Conservation (phyloP, 768 basidiomycete species). For the Boletus insuetus region DNA sequence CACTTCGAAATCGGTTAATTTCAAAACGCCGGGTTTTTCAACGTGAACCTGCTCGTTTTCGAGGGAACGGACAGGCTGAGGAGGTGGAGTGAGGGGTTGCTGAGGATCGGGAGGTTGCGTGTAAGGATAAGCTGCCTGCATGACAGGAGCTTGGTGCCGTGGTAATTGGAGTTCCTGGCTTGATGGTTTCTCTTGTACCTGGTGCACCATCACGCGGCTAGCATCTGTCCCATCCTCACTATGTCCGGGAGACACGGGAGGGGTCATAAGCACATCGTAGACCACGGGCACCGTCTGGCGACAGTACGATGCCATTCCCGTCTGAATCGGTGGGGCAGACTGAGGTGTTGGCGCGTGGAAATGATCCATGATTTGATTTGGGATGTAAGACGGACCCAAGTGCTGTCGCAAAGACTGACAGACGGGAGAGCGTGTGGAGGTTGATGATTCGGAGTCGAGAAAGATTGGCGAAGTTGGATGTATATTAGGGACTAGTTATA, state of each 20-base stretch:
- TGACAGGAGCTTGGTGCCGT: not conserved
- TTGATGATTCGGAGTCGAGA: not conserved
- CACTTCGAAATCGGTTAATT: conserved; percentile 77
- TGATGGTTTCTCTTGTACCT: conserved; percentile 13
- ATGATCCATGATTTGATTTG: conserved; percentile 24
- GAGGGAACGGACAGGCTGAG: conserved; percentile 49
- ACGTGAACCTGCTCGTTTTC: conserved; percentile 72
- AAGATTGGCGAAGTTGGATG: not conserved
- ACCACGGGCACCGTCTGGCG: conserved; percentile 44
- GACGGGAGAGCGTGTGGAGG: not conserved
- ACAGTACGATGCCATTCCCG: conserved; percentile 21
- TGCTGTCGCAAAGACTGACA: not conserved
- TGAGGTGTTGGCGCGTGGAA: conserved; percentile 22
- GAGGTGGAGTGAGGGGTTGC: conserved; percentile 28
- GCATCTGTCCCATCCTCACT: conserved; percentile 38
- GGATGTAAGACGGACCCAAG: not conserved
- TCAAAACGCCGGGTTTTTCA: conserved; percentile 51
- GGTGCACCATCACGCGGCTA: conserved; percentile 9
- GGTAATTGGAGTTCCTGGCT: conserved; percentile 9
- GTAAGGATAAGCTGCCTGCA: conserved; percentile 8
- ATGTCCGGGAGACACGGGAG: conserved; percentile 61
- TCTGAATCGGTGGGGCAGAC: conserved; percentile 9
- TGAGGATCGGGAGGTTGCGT: conserved; percentile 9
- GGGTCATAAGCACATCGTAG: conserved; percentile 64
- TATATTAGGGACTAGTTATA: conserved; percentile 6